A percentile compares a stretch with the other conserved stretches of the same genome.
Evolutionary conservation across 1,284 basidiomycete species (phyloP).

Genomic region (Sutorius eximius): DNA sequence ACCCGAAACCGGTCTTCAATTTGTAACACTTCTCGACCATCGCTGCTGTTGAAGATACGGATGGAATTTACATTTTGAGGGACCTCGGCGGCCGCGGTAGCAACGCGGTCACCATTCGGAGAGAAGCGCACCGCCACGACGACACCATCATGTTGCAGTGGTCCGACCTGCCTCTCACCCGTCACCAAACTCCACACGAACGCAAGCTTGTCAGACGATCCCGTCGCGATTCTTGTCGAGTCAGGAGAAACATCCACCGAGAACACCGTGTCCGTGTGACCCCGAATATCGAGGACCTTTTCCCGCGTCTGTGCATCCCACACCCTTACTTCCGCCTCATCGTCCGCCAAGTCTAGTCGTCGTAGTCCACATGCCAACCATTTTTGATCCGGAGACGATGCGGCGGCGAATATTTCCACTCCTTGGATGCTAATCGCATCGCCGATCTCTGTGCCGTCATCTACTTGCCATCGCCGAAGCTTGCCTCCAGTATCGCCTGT

Average conservation of each 20-base stretch:
- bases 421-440: neutral
- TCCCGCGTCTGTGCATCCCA: neutral
- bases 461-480: slow-evolving; percentile 6
- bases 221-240: slow-evolving; percentile 1
- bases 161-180: neutral
- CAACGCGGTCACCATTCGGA: neutral
- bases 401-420: neutral
- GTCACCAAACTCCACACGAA: slow-evolving; percentile 1
- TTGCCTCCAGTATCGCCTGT: neutral
- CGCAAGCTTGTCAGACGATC: neutral
- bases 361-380: slow-evolving; percentile 10
- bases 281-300: neutral
- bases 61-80: neutral
- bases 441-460: neutral
- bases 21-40: neutral
- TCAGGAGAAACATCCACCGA: neutral
- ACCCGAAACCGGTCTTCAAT: neutral
- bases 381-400: slow-evolving; percentile 8
- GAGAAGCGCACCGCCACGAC: neutral
- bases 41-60: neutral
- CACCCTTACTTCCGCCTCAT: neutral
- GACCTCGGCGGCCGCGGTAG: neutral
- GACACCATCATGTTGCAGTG: neutral
- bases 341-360: neutral
- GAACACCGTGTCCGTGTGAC: slow-evolving; percentile 22